A percentile compares a stretch with the other conserved stretches of the same genome.
Evolutionary conservation across 2,329 filamentous ascomycete genomes (phyloP).

Genomic region (Juglanconis oblonga): DNA sequence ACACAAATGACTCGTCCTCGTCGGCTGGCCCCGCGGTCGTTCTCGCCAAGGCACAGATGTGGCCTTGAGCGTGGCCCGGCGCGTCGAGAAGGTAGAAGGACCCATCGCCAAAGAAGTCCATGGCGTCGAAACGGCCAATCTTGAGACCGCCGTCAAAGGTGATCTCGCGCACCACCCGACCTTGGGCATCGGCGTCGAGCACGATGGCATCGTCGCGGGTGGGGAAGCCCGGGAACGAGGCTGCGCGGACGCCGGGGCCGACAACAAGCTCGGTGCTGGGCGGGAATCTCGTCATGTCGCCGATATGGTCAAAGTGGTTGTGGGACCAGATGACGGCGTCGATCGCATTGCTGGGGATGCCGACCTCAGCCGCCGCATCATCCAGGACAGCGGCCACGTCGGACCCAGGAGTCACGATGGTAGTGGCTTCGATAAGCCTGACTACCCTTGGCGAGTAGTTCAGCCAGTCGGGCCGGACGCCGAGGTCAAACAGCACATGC

Average conservation of each 20-base stretch:
- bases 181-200: neutral
- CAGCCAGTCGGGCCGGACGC: constrained; percentile 22
- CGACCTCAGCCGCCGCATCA: neutral
- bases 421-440: constrained; percentile 6
- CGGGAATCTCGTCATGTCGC: constrained; percentile 21
- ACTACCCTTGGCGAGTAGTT: constrained; percentile 18
- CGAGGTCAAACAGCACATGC: constrained; percentile 25
- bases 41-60: constrained; percentile 14
- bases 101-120: constrained; percentile 25
- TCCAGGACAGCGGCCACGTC: neutral
- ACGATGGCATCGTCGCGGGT: constrained; percentile 13
- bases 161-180: neutral
- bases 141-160: constrained; percentile 18
- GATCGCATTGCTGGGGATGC: neutral
- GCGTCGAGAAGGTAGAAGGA: constrained; percentile 23
- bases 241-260: constrained; percentile 21
- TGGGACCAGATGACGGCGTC: constrained; percentile 21
- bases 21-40: constrained; percentile 18
- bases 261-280: constrained; percentile 19
- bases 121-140: constrained; percentile 26
- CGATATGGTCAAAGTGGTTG: constrained; percentile 25
- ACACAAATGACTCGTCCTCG: constrained; percentile 21
- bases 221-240: constrained; percentile 21
- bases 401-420: neutral
- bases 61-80: constrained; percentile 23